Base-by-base conservation (phyloP, 1,284 basidiomycete species). In the Moniliophthora roreri region DNA sequence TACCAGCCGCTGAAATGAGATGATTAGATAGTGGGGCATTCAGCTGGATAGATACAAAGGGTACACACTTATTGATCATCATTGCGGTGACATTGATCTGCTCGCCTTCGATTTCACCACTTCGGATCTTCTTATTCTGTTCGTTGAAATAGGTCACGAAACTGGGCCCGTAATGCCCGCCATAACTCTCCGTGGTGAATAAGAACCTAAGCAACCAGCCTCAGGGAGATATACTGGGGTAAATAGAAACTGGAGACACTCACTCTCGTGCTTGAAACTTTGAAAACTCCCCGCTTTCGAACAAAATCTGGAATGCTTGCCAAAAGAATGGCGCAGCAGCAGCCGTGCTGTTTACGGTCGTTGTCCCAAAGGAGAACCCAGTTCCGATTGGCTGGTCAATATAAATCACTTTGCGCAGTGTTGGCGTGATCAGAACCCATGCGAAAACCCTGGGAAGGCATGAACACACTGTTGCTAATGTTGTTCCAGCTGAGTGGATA, bases 331-430 rank as follows among this genome's bases (percentile, higher is more conserved):
- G 69, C 0, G 72, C 68, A 0, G 71, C 69, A 21, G 72, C 50
- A 28, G 72, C 65, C 10, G 77, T 79, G 61, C 74, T 79, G 54
- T 77, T 78, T 18, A 74, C 75, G 0, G 75, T 73, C 51, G 81
- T 77, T 0, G 66, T 76, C 2, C 85, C 84, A 53, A 78, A 81
- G 4, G 84, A 87, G 63, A 86, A 86, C 2, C 85, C 85, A 4
- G 83, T 81, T 0, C 82, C 83, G 50, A 87, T 83, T 0, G 88
- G 88, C 65, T 91, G 87, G 64, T 89, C 87, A 48, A 90, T 82
- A 62, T 88, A 89, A 44, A 91, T 82, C 66, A 87, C 84, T n/a
- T n/a, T 87, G 52, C 7, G 10, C 47, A n/a, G 21, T 7, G 11
- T 21, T 34, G 48, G 39, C 44, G 9, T 48, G 23, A 46, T 23